Percentiles rank a stretch among this genome's conserved stretches.
Evolutionary conservation across 768 basidiomycete genomes (phyloP).

Genomic region (Crassisporium funariophilum): DNA sequence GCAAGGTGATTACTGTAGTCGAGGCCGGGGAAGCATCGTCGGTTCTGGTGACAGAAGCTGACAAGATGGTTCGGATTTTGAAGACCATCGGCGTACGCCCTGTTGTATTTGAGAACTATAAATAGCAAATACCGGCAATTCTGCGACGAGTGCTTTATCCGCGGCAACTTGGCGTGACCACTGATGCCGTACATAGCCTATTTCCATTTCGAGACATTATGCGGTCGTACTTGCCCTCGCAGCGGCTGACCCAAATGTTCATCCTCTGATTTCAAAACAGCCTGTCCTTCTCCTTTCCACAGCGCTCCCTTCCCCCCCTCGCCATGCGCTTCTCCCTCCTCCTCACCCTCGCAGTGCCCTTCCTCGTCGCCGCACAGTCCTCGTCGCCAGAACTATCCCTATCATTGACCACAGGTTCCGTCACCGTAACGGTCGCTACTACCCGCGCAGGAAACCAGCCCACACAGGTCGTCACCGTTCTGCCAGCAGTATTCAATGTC

Average conservation of each 20-base stretch:
- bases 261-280: slow-evolving; percentile 6
- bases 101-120: slow-evolving; percentile 54
- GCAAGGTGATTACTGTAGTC: slow-evolving; percentile 70
- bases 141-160: too few species aligned
- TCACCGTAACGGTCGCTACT: slow-evolving; percentile 53
- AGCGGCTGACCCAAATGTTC: slow-evolving; percentile 22
- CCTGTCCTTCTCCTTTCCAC: slow-evolving; percentile 14
- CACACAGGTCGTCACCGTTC: slow-evolving; percentile 51
- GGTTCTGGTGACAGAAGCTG: slow-evolving; percentile 36
- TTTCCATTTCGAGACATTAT: too few species aligned
- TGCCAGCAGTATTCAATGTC: slow-evolving; percentile 65
- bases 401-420: slow-evolving; percentile 49
- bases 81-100: slow-evolving; percentile 45
- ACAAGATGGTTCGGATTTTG: slow-evolving; percentile 48
- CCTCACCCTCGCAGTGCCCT: slow-evolving; percentile 29
- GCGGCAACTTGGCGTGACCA: too few species aligned
- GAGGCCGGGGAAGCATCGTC: too few species aligned
- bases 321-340: slow-evolving; percentile 20
- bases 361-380: too few species aligned
- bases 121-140: slow-evolving; percentile 32
- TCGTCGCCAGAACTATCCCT: too few species aligned
- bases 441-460: slow-evolving; percentile 50
- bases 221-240: too few species aligned
- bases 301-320: slow-evolving; percentile 11
- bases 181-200: too few species aligned